Evolutionary conservation across 2,329 filamentous ascomycete genomes (phyloP).

Genomic region (Stagonosporopsis chrysanthemi): DNA sequence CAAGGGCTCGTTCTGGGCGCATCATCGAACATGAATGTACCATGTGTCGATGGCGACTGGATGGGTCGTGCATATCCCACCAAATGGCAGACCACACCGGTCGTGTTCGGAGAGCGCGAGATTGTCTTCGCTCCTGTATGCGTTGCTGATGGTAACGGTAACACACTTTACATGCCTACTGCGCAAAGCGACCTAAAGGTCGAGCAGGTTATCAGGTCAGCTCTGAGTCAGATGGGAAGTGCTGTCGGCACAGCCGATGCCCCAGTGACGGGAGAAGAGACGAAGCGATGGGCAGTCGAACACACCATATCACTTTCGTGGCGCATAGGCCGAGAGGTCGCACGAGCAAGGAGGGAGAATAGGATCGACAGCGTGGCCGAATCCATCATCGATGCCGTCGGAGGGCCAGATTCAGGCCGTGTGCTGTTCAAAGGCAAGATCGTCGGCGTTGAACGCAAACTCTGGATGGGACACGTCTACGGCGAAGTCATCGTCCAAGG

Average conservation of each 20-base stretch:
- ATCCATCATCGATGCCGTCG: slow-evolving; percentile 53
- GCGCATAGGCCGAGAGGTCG: slow-evolving; percentile 50
- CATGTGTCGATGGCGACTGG: slow-evolving; percentile 57
- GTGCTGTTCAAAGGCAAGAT: slow-evolving; percentile 57
- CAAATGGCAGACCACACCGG: slow-evolving; percentile 54
- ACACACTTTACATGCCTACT: slow-evolving; percentile 50
- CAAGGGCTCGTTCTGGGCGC: slow-evolving; percentile 50
- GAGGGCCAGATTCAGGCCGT: slow-evolving; percentile 46
- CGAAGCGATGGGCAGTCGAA: slow-evolving; percentile 49
- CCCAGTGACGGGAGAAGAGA: slow-evolving; percentile 49
- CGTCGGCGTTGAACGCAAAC: slow-evolving; percentile 52
- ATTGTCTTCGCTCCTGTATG: slow-evolving; percentile 51
- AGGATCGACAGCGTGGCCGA: slow-evolving; percentile 48
- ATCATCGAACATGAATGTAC: slow-evolving; percentile 51
- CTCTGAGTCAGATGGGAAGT: slow-evolving; percentile 48
- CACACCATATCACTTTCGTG: slow-evolving; percentile 50
- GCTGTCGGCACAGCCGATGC: slow-evolving; percentile 48
- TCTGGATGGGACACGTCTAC: slow-evolving; percentile 53
- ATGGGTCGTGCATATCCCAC: slow-evolving; percentile 60
- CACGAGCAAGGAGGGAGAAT: slow-evolving; percentile 45
- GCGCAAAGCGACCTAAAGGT: slow-evolving; percentile 50
- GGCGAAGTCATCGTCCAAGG: slow-evolving; percentile 53
- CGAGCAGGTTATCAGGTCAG: slow-evolving; percentile 49
- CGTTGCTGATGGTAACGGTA: slow-evolving; percentile 54
- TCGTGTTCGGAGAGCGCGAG: slow-evolving; percentile 52